Evolutionary conservation across 2,329 filamentous ascomycete species (phyloP), one percentile per base, ranked within the genome.

Genomic region (Corinectria fuckeliana): DNA sequence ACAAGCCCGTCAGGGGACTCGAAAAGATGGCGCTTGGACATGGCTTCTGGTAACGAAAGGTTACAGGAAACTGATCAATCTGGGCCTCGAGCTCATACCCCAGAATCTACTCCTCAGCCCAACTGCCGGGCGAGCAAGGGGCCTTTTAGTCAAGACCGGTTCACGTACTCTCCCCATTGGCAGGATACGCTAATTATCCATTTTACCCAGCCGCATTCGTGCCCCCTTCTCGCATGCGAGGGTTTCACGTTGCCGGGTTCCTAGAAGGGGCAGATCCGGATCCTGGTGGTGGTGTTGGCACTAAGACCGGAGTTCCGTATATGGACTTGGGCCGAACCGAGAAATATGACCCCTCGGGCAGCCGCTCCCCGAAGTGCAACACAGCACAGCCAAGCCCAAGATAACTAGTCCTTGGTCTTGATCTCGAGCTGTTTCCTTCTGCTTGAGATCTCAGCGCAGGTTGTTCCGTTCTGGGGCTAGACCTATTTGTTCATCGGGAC

Each of bases 1-100:
- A 85, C 82, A 42, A 85, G 81, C 16, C 82, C 82, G 23, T 84
- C 82, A 1, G 81, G 64, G 14, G 82, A 82, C 58, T 80, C 71
- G 69, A 83, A 85, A 62, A 85, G 78, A 60, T 85, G 82, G 13
- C 80, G 76, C 57, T 77, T 82, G 21, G 82, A 85, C 82, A 85
- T 85, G 52, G 8, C 18, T 56, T 26, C 28, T 50, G 34, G 18
- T 53, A 21, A 32, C 7, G 30, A 26, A 45, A 7, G 8, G 16
- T n/a, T 23, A 10, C 14, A 11, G 42, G 18, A 36, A 10, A 39
- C 39, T n/a, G 5, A 25, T n/a, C 5, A 26, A 36, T 26, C 25
- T 26, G 20, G 44, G 26, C 26, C 20, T 53, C 38, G 30, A 34
- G 18, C 26, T 39, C 20, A 48, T 39, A 9, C 47, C 41, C 36